Evolutionary conservation across 1,284 basidiomycete species (phyloP).

Genomic region (Ganoderma meredithae): DNA sequence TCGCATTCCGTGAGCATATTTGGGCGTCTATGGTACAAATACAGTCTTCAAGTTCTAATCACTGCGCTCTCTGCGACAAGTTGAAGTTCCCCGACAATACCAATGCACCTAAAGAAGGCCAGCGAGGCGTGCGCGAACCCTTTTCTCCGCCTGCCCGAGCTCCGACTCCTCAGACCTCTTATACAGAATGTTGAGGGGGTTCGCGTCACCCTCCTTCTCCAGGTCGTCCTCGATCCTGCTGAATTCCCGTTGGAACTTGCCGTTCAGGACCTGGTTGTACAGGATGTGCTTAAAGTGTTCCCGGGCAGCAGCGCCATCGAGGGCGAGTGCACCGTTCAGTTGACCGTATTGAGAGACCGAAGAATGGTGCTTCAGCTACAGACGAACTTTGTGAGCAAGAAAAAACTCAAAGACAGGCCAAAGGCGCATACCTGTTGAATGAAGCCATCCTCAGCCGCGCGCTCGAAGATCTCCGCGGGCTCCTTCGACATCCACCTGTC

Average conservation of each 20-base stretch:
- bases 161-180: conserved; percentile 57
- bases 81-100: neutral
- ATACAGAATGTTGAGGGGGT: conserved; percentile 65
- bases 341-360: conserved; percentile 70
- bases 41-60: conserved; percentile 8
- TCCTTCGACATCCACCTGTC: conserved; percentile 77
- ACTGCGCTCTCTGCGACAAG: too few species aligned
- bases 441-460: conserved; percentile 72
- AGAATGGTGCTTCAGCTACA: conserved; percentile 67
- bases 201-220: conserved; percentile 63
- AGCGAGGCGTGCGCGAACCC: conserved; percentile 59
- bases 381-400: neutral
- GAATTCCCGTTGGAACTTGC: conserved; percentile 65
- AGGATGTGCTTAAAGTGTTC: conserved; percentile 66
- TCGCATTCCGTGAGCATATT: neutral
- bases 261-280: conserved; percentile 65
- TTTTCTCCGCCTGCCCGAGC: conserved; percentile 64
- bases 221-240: conserved; percentile 62
- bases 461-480: conserved; percentile 74
- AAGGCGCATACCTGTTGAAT: conserved; percentile 53
- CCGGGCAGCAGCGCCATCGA: conserved; percentile 57
- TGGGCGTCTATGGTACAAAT: conserved; percentile 14
- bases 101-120: conserved; percentile 44
- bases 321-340: conserved; percentile 60
- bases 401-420: neutral